phyloP scores from a whole-genome alignment of 192 early-diverging fungal species.

The Dispira simplex region DNA sequence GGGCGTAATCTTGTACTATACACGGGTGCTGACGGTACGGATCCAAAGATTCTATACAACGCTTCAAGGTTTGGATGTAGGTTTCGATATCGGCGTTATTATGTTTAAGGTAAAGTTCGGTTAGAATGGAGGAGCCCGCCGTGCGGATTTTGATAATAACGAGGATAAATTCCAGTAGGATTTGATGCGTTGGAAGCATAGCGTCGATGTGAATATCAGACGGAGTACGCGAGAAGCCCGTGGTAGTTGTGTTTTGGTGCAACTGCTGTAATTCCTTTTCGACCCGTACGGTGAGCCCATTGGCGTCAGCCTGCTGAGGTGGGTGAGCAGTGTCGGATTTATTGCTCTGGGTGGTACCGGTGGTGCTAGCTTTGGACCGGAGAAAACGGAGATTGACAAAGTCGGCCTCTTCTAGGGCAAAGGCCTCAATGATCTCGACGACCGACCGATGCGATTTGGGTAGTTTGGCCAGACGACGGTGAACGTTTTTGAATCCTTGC shows the following conservation, averaged over 20 bases:
- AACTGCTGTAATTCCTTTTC: neutral
- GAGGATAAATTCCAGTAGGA: neutral
- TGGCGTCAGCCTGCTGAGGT: neutral
- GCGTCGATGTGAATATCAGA: neutral
- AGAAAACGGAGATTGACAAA: constrained; percentile 7
- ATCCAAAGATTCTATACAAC: neutral
- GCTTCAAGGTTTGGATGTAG: neutral
- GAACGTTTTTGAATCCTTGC: constrained; percentile 4
- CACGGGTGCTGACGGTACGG: neutral
- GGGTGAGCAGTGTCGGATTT: neutral
- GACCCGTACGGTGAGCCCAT: neutral
- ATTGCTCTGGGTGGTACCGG: neutral
- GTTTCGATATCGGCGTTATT: neutral
- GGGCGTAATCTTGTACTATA: neutral
- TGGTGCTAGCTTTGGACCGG: neutral
- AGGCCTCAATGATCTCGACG: neutral
- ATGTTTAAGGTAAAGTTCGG: neutral
- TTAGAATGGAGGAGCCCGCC: neutral
- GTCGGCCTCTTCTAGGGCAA: neutral
- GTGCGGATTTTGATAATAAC: neutral
- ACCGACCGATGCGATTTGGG: constrained; percentile 5
- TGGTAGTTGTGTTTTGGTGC: neutral
- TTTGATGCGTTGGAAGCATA: neutral
- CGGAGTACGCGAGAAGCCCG: neutral
- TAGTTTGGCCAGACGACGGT: neutral